Evolutionary conservation across 2,329 filamentous ascomycete genomes (phyloP), one percentile per base, ranked within the genome.

Genomic region (Paracoccidioides lutzii): DNA sequence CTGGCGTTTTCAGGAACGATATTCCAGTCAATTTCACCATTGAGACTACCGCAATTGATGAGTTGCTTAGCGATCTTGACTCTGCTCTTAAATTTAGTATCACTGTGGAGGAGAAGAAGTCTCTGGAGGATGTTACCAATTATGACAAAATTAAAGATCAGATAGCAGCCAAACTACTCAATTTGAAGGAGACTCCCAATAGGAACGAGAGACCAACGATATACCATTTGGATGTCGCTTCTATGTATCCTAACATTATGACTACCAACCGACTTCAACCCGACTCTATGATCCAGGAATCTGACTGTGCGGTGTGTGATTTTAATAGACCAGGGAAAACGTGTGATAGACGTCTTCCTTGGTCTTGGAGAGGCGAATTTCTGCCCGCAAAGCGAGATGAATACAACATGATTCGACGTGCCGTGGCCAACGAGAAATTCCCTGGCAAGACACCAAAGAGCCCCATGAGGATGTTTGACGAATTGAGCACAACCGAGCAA

Each of bases 191-290:
- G 53, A 93, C 85, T 0, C 91, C 93, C 0, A 90, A 94, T 64
- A 81, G 93, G 59, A 83, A 78, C 62, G 93, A 98, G 69, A 78
- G 83, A 45, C 93, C 93, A 4, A 80, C 94, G 37, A 98, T 98
- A 61, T 98, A 98, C 73, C 93, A 98, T 78, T 77, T 98, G 73
- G 93, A 98, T 67, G 94, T 98, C 57, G 93, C 93, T 15, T 96
- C 93, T 58, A 98, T 98, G 93, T 98, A 98, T 69, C 93, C 93
- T 8, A 98, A 98, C 71, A 98, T 98, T 69, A 98, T 98, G 94
- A 98, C 94, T 1, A 98, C 93, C 1, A 98, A 98, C 70, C 87
- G 93, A 69, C 73, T 98, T 49, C 93, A 98, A 64, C 93, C 93
- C 0, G 93, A 98, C 70, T 97, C 93, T n/a, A 95, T 98, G 90